These are phyloP conservation scores for Apiotrichum gamsii DNA, from an alignment of 1,284 basidiomycete genomes.

Conservation along the genomic window DNA sequence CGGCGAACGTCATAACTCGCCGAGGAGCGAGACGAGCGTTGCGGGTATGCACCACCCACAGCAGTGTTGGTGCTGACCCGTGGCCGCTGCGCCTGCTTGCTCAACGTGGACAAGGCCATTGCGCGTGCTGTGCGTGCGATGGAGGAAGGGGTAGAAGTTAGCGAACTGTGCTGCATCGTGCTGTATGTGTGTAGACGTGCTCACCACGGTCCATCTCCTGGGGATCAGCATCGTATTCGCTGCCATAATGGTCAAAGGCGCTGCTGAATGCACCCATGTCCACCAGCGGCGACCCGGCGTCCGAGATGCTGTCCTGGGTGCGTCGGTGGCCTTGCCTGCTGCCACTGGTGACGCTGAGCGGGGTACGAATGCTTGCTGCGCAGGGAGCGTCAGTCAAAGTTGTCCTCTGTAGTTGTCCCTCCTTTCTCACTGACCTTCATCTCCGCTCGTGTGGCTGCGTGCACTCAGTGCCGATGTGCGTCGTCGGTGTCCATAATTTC, in stretches of 20 bases:
- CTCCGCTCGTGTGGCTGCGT: not conserved
- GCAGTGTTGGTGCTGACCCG: too few relatives aligned
- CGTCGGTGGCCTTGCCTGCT: not conserved
- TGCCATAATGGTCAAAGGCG: too few relatives aligned
- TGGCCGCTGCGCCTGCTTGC: not conserved
- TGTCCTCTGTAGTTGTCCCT: not conserved
- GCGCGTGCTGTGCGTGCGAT: slow-evolving; percentile 6
- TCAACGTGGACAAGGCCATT: not conserved
- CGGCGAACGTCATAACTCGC: slow-evolving; percentile 28
- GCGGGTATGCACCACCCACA: too few relatives aligned
- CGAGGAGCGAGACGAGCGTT: slow-evolving; percentile 22
- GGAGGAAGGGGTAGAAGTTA: too few relatives aligned
- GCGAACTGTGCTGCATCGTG: too few relatives aligned
- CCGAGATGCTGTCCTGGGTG: not conserved
- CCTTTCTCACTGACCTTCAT: not conserved
- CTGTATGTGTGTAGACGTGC: too few relatives aligned
- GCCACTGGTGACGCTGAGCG: not conserved
- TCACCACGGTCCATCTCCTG: not conserved
- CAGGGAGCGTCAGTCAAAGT: not conserved
- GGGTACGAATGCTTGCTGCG: not conserved
- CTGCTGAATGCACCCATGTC: too few relatives aligned
- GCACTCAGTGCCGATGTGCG: not conserved
- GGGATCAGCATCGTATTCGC: not conserved
- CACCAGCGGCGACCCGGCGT: not conserved
- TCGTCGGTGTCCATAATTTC: not conserved